These are phyloP conservation scores for Populus tomentosa DNA, from an alignment of 441 rosid genomes.

Conservation along the genomic window DNA sequence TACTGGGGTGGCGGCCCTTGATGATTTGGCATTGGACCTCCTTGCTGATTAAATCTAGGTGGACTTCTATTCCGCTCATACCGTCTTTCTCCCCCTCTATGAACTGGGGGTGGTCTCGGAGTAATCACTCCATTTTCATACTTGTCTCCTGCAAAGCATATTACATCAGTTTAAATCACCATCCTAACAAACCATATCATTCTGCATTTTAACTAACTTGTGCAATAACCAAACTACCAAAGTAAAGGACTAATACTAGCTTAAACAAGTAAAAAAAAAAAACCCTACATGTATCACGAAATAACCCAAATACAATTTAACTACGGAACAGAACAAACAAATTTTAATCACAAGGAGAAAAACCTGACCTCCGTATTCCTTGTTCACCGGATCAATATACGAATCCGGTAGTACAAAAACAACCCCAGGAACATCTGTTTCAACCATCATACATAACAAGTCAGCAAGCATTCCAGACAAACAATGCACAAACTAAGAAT, in stretches of 20 bases:
- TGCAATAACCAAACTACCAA: background rate
- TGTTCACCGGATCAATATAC: slow-evolving; percentile 41
- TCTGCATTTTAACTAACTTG: background rate
- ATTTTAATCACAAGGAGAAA: background rate
- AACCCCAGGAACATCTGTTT: slow-evolving; percentile 72
- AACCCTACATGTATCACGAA: background rate
- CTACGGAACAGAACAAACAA: background rate
- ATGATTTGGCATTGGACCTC: slow-evolving; percentile 5
- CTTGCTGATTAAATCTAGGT: slow-evolving; percentile 36
- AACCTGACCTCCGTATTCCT: slow-evolving; percentile 83
- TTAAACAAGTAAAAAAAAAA: too few relatives aligned
- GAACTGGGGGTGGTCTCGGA: slow-evolving; percentile 79
- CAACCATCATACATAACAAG: background rate
- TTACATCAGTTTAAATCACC: background rate
- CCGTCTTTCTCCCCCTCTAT: slow-evolving; percentile 33
- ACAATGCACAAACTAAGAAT: background rate
- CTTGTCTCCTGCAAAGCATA: slow-evolving; percentile 59
- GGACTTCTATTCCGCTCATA: slow-evolving; percentile 35
- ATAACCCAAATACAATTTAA: background rate
- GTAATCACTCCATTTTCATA: slow-evolving; percentile 80
- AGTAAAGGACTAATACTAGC: background rate
- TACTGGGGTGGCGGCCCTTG: slow-evolving; percentile 16
- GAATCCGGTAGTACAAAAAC: slow-evolving; percentile 89
- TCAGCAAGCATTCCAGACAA: slow-evolving; percentile 2
- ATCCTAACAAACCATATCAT: background rate